These are phyloP conservation scores for Pterocarpus macrocarpus DNA, from an alignment of 306 rosid genomes.

Conservation along the genomic window DNA sequence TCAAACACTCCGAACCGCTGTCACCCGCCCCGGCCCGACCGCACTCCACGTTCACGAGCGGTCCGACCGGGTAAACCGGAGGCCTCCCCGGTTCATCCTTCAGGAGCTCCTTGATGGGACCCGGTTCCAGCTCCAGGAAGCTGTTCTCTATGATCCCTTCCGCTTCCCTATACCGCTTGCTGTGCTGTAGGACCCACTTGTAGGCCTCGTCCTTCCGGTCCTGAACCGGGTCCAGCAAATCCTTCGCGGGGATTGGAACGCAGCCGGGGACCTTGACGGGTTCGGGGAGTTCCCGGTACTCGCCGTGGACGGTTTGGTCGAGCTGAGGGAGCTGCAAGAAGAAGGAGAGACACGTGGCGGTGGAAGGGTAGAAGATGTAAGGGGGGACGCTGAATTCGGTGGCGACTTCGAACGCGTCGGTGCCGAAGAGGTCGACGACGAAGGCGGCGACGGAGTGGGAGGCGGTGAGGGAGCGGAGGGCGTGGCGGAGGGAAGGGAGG, in stretches of 20 bases:
- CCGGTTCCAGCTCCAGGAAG: conserved; percentile 74
- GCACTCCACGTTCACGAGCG: conserved; percentile 32
- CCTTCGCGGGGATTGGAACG: conserved; percentile 59
- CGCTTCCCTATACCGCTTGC: conserved; percentile 57
- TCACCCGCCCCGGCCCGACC: background rate
- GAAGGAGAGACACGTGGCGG: conserved; percentile 60
- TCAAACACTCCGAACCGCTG: conserved; percentile 46
- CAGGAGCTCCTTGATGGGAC: conserved; percentile 47
- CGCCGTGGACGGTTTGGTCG: conserved; percentile 54
- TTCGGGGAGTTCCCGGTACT: conserved; percentile 59
- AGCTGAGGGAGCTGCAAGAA: conserved; percentile 58
- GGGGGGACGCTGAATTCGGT: conserved; percentile 54
- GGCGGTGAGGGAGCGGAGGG: conserved; percentile 33
- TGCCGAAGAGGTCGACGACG: conserved; percentile 74
- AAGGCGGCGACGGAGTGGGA: conserved; percentile 49
- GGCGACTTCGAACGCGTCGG: conserved; percentile 80
- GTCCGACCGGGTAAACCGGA: conserved; percentile 72
- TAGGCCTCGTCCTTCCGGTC: conserved; percentile 74
- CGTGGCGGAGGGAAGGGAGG: conserved; percentile 51
- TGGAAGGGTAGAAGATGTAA: conserved; percentile 70
- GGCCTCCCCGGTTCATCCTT: conserved; percentile 53
- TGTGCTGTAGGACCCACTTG: conserved; percentile 57
- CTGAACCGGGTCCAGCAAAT: conserved; percentile 77
- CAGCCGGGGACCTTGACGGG: conserved; percentile 74
- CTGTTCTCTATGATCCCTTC: conserved; percentile 69